A percentile compares a stretch with the other conserved stretches of the same genome.
phyloP scores from a whole-genome alignment of 495 filamentous ascomycete species.

The Penicillium cosmopolitanum region DNA sequence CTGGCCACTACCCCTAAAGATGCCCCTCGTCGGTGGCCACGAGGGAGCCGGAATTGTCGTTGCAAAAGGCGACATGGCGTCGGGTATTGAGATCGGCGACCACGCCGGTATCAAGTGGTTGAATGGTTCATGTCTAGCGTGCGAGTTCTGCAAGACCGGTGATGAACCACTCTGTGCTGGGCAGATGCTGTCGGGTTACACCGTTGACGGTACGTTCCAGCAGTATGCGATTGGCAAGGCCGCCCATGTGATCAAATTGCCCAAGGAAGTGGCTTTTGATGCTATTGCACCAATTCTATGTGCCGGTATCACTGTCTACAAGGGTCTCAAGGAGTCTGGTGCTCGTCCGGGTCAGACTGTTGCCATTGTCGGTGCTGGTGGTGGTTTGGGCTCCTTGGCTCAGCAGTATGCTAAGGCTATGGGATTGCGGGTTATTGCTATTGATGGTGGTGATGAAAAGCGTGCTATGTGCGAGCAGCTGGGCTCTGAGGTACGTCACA shows the following conservation, averaged over 20 bases:
- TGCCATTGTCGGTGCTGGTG: conserved; percentile 90
- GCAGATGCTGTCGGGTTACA: conserved; percentile 71
- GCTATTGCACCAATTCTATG: conserved; percentile 79
- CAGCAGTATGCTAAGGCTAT: conserved; percentile 89
- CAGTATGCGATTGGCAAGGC: conserved; percentile 87
- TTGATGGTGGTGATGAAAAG: conserved; percentile 84
- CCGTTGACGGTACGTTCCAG: conserved; percentile 84
- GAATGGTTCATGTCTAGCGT: conserved; percentile 73
- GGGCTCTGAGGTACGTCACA: conserved; percentile 52
- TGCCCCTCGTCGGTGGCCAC: conserved; percentile 86
- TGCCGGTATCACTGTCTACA: conserved; percentile 90
- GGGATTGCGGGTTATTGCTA: conserved; percentile 75
- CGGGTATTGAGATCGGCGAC: conserved; percentile 71
- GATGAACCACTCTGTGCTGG: conserved; percentile 72
- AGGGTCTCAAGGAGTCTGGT: conserved; percentile 83
- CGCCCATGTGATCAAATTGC: conserved; percentile 73
- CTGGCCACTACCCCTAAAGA: conserved; percentile 77
- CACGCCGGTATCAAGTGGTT: conserved; percentile 83
- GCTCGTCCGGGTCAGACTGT: conserved; percentile 74
- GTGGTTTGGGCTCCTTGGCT: conserved; percentile 82
- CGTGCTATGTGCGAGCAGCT: conserved; percentile 65
- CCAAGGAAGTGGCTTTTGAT: conserved; percentile 71
- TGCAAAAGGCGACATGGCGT: conserved; percentile 69
- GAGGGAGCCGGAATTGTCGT: conserved; percentile 85
- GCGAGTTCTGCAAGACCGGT: conserved; percentile 70